Base-by-base conservation (phyloP, 768 basidiomycete genomes). In the Candolleomyces eurysporus region DNA sequence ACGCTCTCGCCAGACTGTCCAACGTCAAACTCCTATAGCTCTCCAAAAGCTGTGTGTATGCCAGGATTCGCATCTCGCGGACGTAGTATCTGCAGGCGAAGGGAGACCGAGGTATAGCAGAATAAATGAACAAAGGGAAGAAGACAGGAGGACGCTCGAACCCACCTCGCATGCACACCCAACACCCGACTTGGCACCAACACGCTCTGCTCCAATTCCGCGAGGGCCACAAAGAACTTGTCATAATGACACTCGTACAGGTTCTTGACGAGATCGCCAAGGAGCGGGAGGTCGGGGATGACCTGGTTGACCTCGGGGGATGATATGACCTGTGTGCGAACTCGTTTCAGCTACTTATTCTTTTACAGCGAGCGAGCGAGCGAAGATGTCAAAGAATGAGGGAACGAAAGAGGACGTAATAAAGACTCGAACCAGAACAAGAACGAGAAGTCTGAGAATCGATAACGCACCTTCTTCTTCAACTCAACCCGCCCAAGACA, bases 51-150 rank as follows among this genome's bases (percentile, higher is more conserved):
- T 98, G 96, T 30, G 82, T 77, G 75, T 97, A 98, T 0, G 96
- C 95, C 19, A 91, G 86, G 65, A 98, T 94, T 39, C 97, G 88
- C 92, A 98, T 94, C 74, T 98, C 96, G 61, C 96, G 89, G 32
- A 95, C 83, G 72, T 97, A 98, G 78, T 81, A 96, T 8, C 92
- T 98, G 97, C 0, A 89, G 91, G 2, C 88, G 83, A 51, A 98
- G 84, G 61, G 26, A 26, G 26, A 26, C 26, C 26, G 26, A 26
- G 26, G 4, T 26, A 95, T 76, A 46, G 92, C 91, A 3, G 92
- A 95, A 13, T 94, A 90, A n/a, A 94, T 75, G 64, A 98, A 88
- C 68, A 91, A 86, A 1, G 26, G 4, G 26, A 26, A 32, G 32
- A 32, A 32, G 9, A 32, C 4, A 36, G 36, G 5, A 36, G 36